Conservation (phyloP, 2,329 filamentous ascomycete genomes). For the Cladosporium sp. region DNA sequence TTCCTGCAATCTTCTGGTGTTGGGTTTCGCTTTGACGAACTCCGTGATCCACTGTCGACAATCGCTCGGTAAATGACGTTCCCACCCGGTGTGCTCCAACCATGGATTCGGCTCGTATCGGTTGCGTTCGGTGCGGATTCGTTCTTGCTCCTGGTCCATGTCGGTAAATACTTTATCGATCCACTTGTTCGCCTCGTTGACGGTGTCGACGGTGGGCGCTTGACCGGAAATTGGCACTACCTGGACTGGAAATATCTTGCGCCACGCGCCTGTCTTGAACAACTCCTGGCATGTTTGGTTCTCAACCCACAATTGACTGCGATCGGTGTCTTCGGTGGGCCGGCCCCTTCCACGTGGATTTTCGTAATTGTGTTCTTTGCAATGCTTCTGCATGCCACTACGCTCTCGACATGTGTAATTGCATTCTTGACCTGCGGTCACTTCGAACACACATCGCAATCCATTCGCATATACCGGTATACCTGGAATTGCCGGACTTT, state of each 20-base stretch:
- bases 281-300: background rate
- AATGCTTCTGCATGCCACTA: no score
- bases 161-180: constrained; percentile 2
- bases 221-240: background rate
- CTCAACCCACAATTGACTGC: background rate
- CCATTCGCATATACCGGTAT: background rate
- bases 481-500: background rate
- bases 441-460: no score
- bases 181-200: constrained; percentile 3
- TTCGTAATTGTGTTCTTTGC: no score
- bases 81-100: constrained; percentile 10
- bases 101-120: constrained; percentile 8
- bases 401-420: no score
- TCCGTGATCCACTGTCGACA: background rate
- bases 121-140: background rate
- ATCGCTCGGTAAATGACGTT: background rate
- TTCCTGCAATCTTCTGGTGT: background rate
- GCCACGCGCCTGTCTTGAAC: background rate
- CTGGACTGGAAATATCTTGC: constrained; percentile 5
- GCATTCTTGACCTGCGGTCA: no score
- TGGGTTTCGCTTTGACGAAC: background rate
- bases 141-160: constrained; percentile 5
- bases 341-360: background rate
- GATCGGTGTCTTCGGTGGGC: background rate
- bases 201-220: background rate